A percentile compares a stretch with the other conserved stretches of the same genome.
phyloP scores from a whole-genome alignment of 1,284 basidiomycete species.

The Boletus mariae region DNA sequence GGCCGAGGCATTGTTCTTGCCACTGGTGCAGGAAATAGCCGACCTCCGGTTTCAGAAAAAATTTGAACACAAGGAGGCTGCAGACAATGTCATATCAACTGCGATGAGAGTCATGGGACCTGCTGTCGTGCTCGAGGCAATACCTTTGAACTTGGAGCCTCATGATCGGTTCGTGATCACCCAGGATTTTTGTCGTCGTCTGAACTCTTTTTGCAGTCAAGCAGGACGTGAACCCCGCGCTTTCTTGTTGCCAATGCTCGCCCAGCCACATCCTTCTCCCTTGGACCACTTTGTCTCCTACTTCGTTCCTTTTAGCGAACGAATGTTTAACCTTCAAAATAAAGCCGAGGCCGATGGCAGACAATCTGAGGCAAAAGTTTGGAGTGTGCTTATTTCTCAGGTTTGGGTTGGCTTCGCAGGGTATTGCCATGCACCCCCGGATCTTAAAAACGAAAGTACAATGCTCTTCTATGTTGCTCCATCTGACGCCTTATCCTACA shows the following conservation, averaged over 20 bases:
- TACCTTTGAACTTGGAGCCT: constrained; percentile 88
- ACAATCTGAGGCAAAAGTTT: constrained; percentile 87
- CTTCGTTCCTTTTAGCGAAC: constrained; percentile 92
- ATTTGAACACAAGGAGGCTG: constrained; percentile 90
- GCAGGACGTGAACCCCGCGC: constrained; percentile 73
- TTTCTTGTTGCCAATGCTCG: constrained; percentile 88
- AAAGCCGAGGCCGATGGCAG: constrained; percentile 69
- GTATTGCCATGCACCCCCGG: constrained; percentile 69
- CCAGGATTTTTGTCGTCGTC: not conserved
- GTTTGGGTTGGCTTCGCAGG: constrained; percentile 89
- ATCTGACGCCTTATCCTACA: constrained; percentile 29
- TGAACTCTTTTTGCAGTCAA: constrained; percentile 40
- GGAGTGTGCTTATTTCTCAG: constrained; percentile 89
- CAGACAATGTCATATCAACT: constrained; percentile 76
- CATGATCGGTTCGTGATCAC: constrained; percentile 58
- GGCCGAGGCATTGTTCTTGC: constrained; percentile 70
- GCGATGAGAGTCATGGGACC: constrained; percentile 90
- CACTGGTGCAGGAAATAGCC: constrained; percentile 73
- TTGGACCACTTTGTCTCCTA: constrained; percentile 84
- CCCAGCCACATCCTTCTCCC: constrained; percentile 77
- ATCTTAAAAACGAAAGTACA: constrained; percentile 40
- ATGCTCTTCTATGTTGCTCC: not conserved
- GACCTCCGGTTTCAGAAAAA: constrained; percentile 74
- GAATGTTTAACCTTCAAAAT: constrained; percentile 86
- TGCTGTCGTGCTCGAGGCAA: constrained; percentile 64